phyloP scores from a whole-genome alignment of 164 flowering plant genomes.

The Macadamia tetraphylla region DNA sequence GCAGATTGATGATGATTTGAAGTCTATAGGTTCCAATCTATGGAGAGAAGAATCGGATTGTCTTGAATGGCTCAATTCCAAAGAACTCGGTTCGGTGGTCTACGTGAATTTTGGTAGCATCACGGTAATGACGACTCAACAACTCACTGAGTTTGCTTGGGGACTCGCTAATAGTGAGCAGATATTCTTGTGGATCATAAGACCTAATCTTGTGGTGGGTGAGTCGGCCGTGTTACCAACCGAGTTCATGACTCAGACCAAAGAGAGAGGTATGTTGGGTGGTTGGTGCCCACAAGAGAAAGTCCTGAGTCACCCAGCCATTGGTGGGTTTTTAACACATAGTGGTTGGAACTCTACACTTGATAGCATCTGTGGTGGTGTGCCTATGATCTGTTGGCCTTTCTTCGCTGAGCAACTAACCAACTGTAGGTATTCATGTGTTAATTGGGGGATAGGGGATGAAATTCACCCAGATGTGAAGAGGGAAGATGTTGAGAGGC shows the following conservation, averaged over 20 bases:
- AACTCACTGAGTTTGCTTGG: no score
- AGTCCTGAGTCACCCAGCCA: not conserved
- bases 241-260: no score
- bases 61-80: conserved; percentile 1
- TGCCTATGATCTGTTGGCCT: no score
- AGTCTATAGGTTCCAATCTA: not conserved
- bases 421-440: conserved; percentile 7
- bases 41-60: not conserved
- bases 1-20: not conserved
- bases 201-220: no score
- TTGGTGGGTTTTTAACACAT: not conserved
- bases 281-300: no score
- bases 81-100: conserved; percentile 2
- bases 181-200: no score
- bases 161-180: no score
- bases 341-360: no score
- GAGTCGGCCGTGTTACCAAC: no score
- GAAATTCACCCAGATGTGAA: conserved; percentile 4
- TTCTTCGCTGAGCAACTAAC: conserved; percentile 11
- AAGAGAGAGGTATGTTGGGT: no score
- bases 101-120: no score
- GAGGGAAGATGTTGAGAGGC: conserved; percentile 6
- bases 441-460: conserved; percentile 7
- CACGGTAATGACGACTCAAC: not conserved
- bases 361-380: no score